Base-by-base conservation (phyloP, 805 yeast genomes). In the Tetrapisispora namnaoensis region DNA sequence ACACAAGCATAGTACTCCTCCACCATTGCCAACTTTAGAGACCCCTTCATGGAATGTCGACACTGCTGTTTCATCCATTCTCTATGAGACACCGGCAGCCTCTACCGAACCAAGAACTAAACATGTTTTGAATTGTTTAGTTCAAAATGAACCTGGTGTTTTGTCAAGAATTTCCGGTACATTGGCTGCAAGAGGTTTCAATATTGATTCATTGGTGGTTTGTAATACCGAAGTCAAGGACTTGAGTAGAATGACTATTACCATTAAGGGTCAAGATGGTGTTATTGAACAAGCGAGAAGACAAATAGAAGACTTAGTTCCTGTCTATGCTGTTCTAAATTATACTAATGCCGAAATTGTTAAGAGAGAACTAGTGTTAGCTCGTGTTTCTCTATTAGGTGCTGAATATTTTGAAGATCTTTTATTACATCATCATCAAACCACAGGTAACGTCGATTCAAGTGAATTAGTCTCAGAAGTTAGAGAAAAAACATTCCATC, bases 141-240 rank as follows among this genome's bases (percentile, higher is more conserved):
- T 93, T 17, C 98, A 93, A 71, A 91, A 93, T 69, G 99, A 93
- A 71, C 98, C 99, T 8, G 99, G 99, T 76, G 99, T 93, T 42
- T 74, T 93, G 60, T 83, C 95, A 35, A 79, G 91, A 48, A 86
- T 93, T 40, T 85, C 97, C 7, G 96, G 97, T 48, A 89, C 95
- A 47, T 76, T 93, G 57, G 99, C 99, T 37, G 98, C 97, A 37
- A 79, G 99, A 68, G 99, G 99, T 17, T 93, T 93, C 80, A 93
- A 93, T 73, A 93, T 93, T 62, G 99, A 93, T 68, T 91, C 98
- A 11, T 76, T 93, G 55, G 96, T 93, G 51, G 99, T 93, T 43
- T 91, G 96, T 67, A 86, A 83, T 72, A 93, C 99, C 37, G 98
- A 91, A 67, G 97, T 93, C 51, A 81, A 83, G 68, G 97, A 93